Conservation (phyloP, 2,329 filamentous ascomycete genomes). For the Aspergillus sp. region DNA sequence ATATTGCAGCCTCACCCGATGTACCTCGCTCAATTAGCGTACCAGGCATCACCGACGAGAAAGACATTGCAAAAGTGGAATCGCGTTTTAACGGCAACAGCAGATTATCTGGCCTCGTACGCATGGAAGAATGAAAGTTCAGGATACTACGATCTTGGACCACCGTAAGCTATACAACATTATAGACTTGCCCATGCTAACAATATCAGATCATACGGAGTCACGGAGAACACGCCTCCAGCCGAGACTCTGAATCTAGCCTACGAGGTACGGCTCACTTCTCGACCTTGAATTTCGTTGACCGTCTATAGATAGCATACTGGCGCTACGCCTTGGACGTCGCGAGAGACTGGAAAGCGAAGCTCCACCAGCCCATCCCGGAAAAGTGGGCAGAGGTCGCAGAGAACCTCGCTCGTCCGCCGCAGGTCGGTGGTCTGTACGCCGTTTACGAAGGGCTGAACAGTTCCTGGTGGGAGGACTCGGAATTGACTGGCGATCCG, state of each 20-base stretch:
- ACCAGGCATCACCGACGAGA: conserved; percentile 10
- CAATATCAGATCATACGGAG: conserved; percentile 10
- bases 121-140: conserved; percentile 15
- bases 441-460: conserved; percentile 15
- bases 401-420: conserved; percentile 5
- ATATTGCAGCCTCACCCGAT: conserved; percentile 16
- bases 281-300: not conserved
- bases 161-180: conserved; percentile 3
- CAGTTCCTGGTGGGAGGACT: conserved; percentile 15
- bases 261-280: conserved; percentile 11
- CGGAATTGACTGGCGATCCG: conserved; percentile 9
- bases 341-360: conserved; percentile 11
- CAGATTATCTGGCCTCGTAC: conserved; percentile 17
- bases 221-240: conserved; percentile 18
- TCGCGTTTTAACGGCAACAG: conserved; percentile 9
- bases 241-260: conserved; percentile 11
- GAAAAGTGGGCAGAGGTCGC: conserved; percentile 7
- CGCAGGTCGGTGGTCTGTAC: conserved; percentile 10
- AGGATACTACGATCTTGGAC: conserved; percentile 17
- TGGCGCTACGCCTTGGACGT: conserved; percentile 16
- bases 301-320: conserved; percentile 10
- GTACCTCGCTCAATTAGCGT: conserved; percentile 15
- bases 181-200: not conserved
- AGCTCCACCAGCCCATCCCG: conserved; percentile 5
- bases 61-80: conserved; percentile 14